A percentile compares a stretch with the other conserved stretches of the same genome.
Conservation (phyloP, 495 filamentous ascomycete genomes). For the Filosporella fistucella region DNA sequence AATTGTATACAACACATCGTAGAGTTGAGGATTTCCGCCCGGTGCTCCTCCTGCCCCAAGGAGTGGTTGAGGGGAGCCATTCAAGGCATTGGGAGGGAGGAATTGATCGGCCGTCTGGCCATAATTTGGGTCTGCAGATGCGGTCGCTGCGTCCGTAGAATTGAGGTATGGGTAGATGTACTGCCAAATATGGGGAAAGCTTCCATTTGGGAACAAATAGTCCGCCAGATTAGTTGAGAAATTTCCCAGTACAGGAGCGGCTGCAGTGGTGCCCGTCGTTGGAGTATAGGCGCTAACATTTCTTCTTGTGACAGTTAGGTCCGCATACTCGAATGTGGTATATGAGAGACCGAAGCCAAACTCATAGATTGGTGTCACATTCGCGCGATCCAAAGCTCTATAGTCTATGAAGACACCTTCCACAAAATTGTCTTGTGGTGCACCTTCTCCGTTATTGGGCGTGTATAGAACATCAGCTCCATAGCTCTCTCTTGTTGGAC, state of each 20-base stretch:
- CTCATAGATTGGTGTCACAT: slow-evolving; percentile 77
- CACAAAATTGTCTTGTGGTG: slow-evolving; percentile 77
- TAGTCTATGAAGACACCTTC: slow-evolving; percentile 96
- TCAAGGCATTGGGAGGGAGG: slow-evolving; percentile 61
- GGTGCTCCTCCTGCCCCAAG: slow-evolving; percentile 60
- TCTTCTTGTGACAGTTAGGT: slow-evolving; percentile 51
- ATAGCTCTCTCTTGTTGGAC: slow-evolving; percentile 65
- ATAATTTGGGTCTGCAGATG: slow-evolving; percentile 65
- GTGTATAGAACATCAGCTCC: slow-evolving; percentile 71
- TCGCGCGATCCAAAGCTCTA: slow-evolving; percentile 74
- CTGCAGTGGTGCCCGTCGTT: slow-evolving; percentile 58
- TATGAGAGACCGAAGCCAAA: slow-evolving; percentile 92
- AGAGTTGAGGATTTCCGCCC: slow-evolving; percentile 81
- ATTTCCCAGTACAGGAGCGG: slow-evolving; percentile 69
- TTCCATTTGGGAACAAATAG: slow-evolving; percentile 66
- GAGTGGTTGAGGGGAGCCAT: slow-evolving; percentile 64
- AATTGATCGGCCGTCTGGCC: slow-evolving; percentile 56
- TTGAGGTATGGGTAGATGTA: slow-evolving; percentile 93
- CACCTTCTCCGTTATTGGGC: slow-evolving; percentile 65
- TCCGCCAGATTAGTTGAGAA: slow-evolving; percentile 56
- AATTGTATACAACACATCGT: slow-evolving; percentile 74
- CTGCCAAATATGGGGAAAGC: slow-evolving; percentile 45
- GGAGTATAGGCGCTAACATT: slow-evolving; percentile 56
- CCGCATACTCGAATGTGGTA: slow-evolving; percentile 79
- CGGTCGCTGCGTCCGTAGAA: slow-evolving; percentile 56